These are phyloP conservation scores for Tagetes patula DNA, from an alignment of 129 eudicot genomes.

Conservation along the genomic window DNA sequence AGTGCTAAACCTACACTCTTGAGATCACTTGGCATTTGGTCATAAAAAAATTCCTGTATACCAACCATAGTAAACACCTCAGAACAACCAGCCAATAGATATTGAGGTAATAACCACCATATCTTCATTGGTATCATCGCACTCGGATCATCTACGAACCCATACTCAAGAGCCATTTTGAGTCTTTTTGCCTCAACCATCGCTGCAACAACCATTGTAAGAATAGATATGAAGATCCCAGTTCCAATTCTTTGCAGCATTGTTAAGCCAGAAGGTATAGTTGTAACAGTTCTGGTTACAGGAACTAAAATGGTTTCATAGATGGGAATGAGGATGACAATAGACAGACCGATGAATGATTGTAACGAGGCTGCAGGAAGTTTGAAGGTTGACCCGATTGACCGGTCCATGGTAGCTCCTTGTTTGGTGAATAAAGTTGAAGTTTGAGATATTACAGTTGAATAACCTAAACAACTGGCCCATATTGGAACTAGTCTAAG, in stretches of 20 bases:
- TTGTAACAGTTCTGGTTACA: conserved; percentile 38
- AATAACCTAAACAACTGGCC: conserved; percentile 46
- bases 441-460: conserved; percentile 49
- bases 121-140: conserved; percentile 24
- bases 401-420: conserved; percentile 63
- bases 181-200: conserved; percentile 54
- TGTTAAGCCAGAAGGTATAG: conserved; percentile 53
- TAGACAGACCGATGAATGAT: conserved; percentile 34
- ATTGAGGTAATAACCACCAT: conserved; percentile 73
- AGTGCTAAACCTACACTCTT: conserved; percentile 58
- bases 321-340: conserved; percentile 48
- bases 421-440: conserved; percentile 66
- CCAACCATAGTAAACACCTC: conserved; percentile 57
- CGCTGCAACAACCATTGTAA: conserved; percentile 58
- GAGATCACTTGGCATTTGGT: conserved; percentile 25
- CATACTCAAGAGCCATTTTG: conserved; percentile 38
- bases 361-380: conserved; percentile 70
- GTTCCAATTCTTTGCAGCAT: conserved; percentile 62
- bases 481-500: conserved; percentile 56
- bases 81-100: conserved; percentile 45
- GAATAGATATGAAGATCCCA: conserved; percentile 47
- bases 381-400: conserved; percentile 39
- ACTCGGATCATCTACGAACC: conserved; percentile 37
- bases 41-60: conserved; percentile 67
- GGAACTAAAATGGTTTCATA: conserved; percentile 67